These are phyloP conservation scores for Bolboschoenus planiculmis DNA, from an alignment of 176 grass and related monocot species.

Conservation along the genomic window DNA sequence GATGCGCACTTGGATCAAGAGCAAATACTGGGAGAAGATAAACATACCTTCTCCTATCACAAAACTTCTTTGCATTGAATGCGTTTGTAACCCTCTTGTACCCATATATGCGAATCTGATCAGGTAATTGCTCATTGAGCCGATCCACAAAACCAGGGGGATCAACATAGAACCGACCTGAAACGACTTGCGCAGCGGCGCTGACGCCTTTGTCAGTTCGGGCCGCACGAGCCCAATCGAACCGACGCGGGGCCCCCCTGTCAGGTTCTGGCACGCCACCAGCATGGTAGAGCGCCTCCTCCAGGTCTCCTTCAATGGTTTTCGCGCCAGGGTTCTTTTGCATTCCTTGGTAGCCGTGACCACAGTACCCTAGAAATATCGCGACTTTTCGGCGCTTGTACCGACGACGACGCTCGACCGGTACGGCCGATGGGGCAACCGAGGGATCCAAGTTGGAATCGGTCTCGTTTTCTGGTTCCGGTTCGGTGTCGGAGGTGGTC, in stretches of 20 bases:
- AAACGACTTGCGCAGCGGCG: slow-evolving; percentile 80
- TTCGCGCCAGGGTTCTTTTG: slow-evolving; percentile 93
- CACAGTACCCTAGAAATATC: slow-evolving; percentile 83
- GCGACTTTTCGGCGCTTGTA: slow-evolving; percentile 95
- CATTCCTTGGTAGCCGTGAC: slow-evolving; percentile 92
- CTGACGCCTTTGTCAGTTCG: slow-evolving; percentile 95
- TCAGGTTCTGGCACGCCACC: slow-evolving; percentile 61
- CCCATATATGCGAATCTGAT: slow-evolving; percentile 74
- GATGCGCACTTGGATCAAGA: slow-evolving; percentile 68
- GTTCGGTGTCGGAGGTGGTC: slow-evolving; percentile 42
- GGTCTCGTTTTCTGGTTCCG: slow-evolving; percentile 10
- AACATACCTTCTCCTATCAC: slow-evolving; percentile 63
- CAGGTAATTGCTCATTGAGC: slow-evolving; percentile 56
- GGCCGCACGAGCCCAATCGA: slow-evolving; percentile 77
- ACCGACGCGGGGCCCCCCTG: slow-evolving; percentile 48
- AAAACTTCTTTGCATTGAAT: slow-evolving; percentile 91
- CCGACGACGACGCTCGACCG: slow-evolving; percentile 38
- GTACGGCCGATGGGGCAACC: slow-evolving; percentile 5
- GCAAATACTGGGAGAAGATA: slow-evolving; percentile 82
- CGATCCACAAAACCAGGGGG: slow-evolving; percentile 56
- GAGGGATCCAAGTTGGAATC: neutral
- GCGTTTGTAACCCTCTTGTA: slow-evolving; percentile 78
- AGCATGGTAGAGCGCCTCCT: slow-evolving; percentile 83
- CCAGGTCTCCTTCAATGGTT: slow-evolving; percentile 90
- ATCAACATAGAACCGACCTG: slow-evolving; percentile 83